Conservation (phyloP, 345 rosid genomes). For the Ceriops tagal region DNA sequence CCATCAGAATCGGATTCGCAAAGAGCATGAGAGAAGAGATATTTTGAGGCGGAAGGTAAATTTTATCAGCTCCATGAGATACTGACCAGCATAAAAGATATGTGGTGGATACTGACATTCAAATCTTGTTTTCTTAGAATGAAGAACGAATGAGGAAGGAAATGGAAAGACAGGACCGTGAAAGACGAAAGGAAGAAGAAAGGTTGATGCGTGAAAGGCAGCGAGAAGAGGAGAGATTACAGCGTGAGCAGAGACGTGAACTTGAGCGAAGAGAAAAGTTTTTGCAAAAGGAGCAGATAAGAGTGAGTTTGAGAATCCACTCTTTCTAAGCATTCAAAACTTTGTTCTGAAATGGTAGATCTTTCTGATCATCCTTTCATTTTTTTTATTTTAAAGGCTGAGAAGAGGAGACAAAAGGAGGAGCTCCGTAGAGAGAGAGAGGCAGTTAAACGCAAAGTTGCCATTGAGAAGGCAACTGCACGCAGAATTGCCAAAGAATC, state of each 20-base stretch:
- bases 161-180: slow-evolving; percentile 91
- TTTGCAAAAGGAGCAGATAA: slow-evolving; percentile 71
- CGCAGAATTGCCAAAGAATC: slow-evolving; percentile 96
- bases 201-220: slow-evolving; percentile 89
- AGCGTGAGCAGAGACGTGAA: slow-evolving; percentile 91
- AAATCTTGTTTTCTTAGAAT: slow-evolving; percentile 41
- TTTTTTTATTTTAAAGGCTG: slow-evolving; percentile 56
- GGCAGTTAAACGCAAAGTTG: slow-evolving; percentile 76
- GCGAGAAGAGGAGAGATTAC: slow-evolving; percentile 83
- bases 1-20: slow-evolving; percentile 53
- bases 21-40: slow-evolving; percentile 78
- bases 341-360: not conserved
- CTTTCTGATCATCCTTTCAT: not conserved
- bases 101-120: slow-evolving; percentile 23
- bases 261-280: slow-evolving; percentile 86
- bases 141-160: slow-evolving; percentile 87
- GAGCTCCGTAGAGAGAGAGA: slow-evolving; percentile 88
- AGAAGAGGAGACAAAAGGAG: slow-evolving; percentile 79
- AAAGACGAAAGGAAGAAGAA: slow-evolving; percentile 95
- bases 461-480: slow-evolving; percentile 96
- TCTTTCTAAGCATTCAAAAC: not conserved
- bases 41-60: slow-evolving; percentile 68
- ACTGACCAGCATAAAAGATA: not conserved
- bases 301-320: slow-evolving; percentile 39
- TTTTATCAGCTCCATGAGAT: slow-evolving; percentile 12